Base-by-base conservation (phyloP, 805 yeast species). In the Wickerhamomyces pijperi region DNA sequence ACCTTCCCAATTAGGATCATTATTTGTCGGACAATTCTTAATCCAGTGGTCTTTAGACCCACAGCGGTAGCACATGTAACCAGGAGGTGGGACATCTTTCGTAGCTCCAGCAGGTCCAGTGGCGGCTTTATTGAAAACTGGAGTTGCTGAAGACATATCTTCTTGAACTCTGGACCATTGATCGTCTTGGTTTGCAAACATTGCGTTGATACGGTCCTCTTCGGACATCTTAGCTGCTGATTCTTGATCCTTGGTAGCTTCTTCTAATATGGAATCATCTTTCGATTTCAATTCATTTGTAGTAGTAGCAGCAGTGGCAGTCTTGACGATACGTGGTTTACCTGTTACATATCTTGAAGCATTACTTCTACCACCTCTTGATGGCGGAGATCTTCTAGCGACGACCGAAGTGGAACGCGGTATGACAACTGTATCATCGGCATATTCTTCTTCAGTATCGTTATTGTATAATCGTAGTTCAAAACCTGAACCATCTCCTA, bases 31-130 rank as follows among this genome's bases (percentile, higher is more conserved):
- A 65, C 99, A 92, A 51, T 87, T 85, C 54, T 82, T 83, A 43
- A 92, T 90, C 87, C 94, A 90, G 59, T 92, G 99, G 41, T 86
- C 92, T 59, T 86, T 84, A 21, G 83, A 85, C 37, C 97, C 97
- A 65, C 99, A 92, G 55, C 96, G 70, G 58, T 92, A 90, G 59
- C 99, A 92, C 56, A 90, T 82, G 53, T 92, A 92, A 1, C 95
- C 95, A 6, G 95, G 90, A 1, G 98, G 98, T 9, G 96, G 96
- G 6, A 74, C 70, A 47, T 81, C 88, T 14, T 58, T 47, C 37
- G 57, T 34, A 3, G 44, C 19, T 2, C 39, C 15, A 19, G 38
- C 37, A 28, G 46, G 36, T 13, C 49, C 43, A 3, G 57, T 42
- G n/a, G 54, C 45, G 11, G 33, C 13, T 51, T 68, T 73, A 43